phyloP scores from a whole-genome alignment of 306 rosid genomes.

The Sindora glabra region DNA sequence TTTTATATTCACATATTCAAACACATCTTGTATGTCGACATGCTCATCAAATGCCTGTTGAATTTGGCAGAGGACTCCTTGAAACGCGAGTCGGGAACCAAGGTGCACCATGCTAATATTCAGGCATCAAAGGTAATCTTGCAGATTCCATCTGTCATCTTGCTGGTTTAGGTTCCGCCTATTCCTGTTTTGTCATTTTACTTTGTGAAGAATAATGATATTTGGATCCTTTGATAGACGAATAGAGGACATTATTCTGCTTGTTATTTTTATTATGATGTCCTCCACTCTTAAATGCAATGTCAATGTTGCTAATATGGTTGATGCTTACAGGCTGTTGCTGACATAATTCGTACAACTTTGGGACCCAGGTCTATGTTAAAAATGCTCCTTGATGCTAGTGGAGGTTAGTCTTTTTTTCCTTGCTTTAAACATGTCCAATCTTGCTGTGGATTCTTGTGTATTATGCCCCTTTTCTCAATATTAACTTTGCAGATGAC shows the following conservation, averaged over 20 bases:
- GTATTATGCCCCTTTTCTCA: too few species aligned
- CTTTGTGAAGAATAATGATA: too few species aligned
- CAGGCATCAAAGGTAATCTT: conserved; percentile 79
- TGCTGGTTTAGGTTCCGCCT: not conserved
- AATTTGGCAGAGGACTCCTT: conserved; percentile 75
- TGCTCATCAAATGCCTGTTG: conserved; percentile 2
- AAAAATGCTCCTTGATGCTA: conserved; percentile 81
- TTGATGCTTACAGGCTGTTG: conserved; percentile 85
- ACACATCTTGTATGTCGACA: too few species aligned
- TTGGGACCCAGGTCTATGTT: conserved; percentile 96
- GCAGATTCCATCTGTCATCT: not conserved
- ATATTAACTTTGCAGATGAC: not conserved
- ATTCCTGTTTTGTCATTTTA: too few species aligned
- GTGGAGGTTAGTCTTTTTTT: conserved; percentile 52
- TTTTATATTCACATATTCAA: too few species aligned
- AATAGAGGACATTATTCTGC: not conserved
- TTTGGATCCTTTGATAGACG: not conserved
- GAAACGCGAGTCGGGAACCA: conserved; percentile 88
- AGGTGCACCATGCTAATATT: conserved; percentile 85
- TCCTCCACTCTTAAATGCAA: not conserved
- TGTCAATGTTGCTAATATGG: not conserved
- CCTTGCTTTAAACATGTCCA: too few species aligned
- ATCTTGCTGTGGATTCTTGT: too few species aligned
- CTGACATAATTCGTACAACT: conserved; percentile 88
- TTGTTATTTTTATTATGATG: too few species aligned